Percentiles rank a stretch among this genome's conserved stretches.
Evolutionary conservation across 2,329 filamentous ascomycete species (phyloP).

Genomic region (Corniculantispora saksenae): DNA sequence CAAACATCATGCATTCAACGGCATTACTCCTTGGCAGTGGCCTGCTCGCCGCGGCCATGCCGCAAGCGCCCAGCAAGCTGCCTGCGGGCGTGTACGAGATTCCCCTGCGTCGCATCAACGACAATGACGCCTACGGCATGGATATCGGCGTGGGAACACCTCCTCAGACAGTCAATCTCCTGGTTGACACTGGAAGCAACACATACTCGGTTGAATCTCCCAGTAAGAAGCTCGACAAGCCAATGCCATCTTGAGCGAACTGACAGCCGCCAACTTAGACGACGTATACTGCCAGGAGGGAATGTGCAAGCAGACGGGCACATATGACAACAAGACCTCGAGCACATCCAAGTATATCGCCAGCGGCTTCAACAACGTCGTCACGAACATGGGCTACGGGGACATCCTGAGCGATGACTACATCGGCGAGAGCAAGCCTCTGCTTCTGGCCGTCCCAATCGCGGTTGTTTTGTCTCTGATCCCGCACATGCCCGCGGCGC

Average conservation of each 20-base stretch:
- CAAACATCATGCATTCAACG: neutral
- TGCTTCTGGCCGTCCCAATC: conserved; percentile 19
- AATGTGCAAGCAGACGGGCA: conserved; percentile 17
- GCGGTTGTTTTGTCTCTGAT: conserved; percentile 12
- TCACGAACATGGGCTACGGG: conserved; percentile 20
- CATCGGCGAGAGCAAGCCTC: conserved; percentile 21
- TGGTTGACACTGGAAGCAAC: conserved; percentile 21
- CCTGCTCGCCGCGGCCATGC: neutral
- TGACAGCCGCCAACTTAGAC: neutral
- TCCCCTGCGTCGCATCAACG: conserved; percentile 21
- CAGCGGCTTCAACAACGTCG: conserved; percentile 17
- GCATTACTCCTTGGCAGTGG: neutral
- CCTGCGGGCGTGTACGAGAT: conserved; percentile 18
- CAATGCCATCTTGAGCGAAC: neutral
- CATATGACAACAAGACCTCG: conserved; percentile 22
- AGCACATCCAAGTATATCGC: conserved; percentile 15
- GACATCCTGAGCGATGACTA: conserved; percentile 20
- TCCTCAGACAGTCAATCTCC: conserved; percentile 17
- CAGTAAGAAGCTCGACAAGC: neutral
- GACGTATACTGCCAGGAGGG: conserved; percentile 19
- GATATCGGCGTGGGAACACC: conserved; percentile 21
- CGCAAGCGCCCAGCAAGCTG: conserved; percentile 7
- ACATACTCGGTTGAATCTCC: conserved; percentile 21
- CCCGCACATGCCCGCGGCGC: neutral
- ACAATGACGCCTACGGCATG: conserved; percentile 21